Evolutionary conservation across 805 yeast species (phyloP), one percentile per base, ranked within the genome.

Genomic region (Schwanniomyces sp.): DNA sequence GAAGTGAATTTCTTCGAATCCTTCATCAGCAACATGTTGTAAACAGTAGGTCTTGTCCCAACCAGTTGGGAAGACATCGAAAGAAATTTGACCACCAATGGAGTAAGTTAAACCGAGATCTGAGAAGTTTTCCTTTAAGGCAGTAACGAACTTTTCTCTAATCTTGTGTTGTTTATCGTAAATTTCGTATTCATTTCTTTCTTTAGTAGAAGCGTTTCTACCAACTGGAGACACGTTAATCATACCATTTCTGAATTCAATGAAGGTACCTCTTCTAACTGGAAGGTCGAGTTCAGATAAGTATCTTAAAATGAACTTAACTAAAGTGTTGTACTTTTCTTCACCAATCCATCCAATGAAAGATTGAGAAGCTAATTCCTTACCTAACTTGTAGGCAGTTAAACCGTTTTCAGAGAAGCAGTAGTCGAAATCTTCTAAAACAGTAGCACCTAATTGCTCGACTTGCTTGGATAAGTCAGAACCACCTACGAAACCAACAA

Each of bases 21-120:
- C 84, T 73, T 92, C 97, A 51, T 78, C 71, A 62, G 75, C 89
- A 60, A 94, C 91, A 74, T 92, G 99, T 73, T 86, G 91, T 67
- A 94, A 82, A 73, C 96, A 89, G 79, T 92, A 94, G 52, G 99
- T 94, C 83, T 94, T 94, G 75, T 94, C 99, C 99, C 99, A 94
- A 66, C 99, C 99, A 54, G 97, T 89, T 78, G 99, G 99, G 92
- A 94, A 94, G 55, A 94, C 98, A 65, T 94, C 99, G 63, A 94
- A 94, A 30, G 98, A 92, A 70, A 94, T 94, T 81, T 94, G 98
- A 61, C 99, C 99, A 72, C 99, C 99, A 56, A 94, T 94, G 50
- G 99, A 94, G 81, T 87, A 94, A 57, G 98, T 92, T 66, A 94
- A 81, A 47, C 86, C 87, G 62, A 78, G 78, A 71, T 91, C 92